Conservation (phyloP, 2,329 filamentous ascomycete genomes). For the Aspergillus pseudoterreus region DNA sequence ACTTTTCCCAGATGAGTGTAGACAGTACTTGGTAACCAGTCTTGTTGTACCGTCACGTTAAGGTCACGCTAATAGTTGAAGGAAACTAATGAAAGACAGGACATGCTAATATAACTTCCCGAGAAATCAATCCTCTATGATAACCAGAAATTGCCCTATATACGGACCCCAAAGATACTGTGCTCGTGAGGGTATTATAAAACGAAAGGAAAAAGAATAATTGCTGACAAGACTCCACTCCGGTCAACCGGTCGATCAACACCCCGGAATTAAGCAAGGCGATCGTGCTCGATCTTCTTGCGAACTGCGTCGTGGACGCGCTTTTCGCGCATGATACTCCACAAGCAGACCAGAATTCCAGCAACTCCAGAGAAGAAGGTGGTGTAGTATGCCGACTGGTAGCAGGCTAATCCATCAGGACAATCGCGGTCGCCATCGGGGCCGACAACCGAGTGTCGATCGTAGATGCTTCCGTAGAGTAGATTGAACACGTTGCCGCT, state of each 20-base stretch:
- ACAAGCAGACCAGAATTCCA: slow-evolving; percentile 67
- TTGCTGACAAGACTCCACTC: not conserved
- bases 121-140: not conserved
- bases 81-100: not conserved
- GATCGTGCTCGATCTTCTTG: slow-evolving; percentile 30
- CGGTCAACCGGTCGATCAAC: not conserved
- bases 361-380: slow-evolving; percentile 69
- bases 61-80: not conserved
- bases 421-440: slow-evolving; percentile 70
- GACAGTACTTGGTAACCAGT: no score
- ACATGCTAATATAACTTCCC: not conserved
- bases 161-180: not conserved
- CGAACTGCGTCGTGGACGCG: slow-evolving; percentile 21
- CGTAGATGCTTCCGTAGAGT: slow-evolving; percentile 80
- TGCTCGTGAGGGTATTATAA: not conserved
- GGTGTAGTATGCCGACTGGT: slow-evolving; percentile 73
- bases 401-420: slow-evolving; percentile 73
- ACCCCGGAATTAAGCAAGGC: slow-evolving; percentile 24
- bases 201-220: not conserved
- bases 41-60: no score
- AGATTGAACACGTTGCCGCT: slow-evolving; percentile 91
- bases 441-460: slow-evolving; percentile 69
- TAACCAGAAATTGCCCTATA: not conserved
- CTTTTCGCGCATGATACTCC: slow-evolving; percentile 42
- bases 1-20: no score